Conservation (phyloP, 495 filamentous ascomycete genomes). For the Lichenothelia convexa region DNA sequence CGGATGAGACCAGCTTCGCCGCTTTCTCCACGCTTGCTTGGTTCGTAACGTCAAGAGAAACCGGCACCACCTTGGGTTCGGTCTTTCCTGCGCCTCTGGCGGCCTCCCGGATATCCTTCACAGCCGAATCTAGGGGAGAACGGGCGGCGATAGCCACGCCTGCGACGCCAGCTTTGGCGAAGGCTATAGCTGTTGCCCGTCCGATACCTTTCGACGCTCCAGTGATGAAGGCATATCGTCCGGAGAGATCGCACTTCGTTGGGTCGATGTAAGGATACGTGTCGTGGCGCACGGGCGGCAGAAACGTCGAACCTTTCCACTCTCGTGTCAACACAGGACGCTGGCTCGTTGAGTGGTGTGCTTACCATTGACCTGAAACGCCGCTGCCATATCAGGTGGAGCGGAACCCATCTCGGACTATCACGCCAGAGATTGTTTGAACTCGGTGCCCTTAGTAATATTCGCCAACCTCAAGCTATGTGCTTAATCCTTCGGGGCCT, state of each 20-base stretch:
- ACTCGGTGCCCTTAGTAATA: too few relatives aligned
- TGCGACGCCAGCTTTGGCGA: slow-evolving; percentile 13
- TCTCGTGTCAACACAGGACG: too few relatives aligned
- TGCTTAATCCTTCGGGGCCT: too few relatives aligned
- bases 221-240: slow-evolving; percentile 15
- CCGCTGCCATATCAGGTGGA: too few relatives aligned
- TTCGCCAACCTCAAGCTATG: too few relatives aligned
- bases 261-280: slow-evolving; percentile 17
- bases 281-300: slow-evolving; percentile 11
- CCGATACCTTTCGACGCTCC: slow-evolving; percentile 18
- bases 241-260: slow-evolving; percentile 8
- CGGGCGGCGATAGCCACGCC: slow-evolving; percentile 25
- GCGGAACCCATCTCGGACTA: too few relatives aligned
- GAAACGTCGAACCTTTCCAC: too few relatives aligned
- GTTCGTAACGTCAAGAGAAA: slow-evolving; percentile 28
- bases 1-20: slow-evolving; percentile 14
- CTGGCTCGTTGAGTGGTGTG: too few relatives aligned
- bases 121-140: slow-evolving; percentile 19
- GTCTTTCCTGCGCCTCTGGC: slow-evolving; percentile 20
- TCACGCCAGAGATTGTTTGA: too few relatives aligned
- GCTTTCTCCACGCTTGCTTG: slow-evolving; percentile 19
- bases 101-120: slow-evolving; percentile 19
- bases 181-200: slow-evolving; percentile 12
- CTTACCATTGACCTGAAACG: too few relatives aligned
- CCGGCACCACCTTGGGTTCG: slow-evolving; percentile 23